Percentiles rank a stretch among this genome's conserved stretches.
Evolutionary conservation across 2,329 filamentous ascomycete species (phyloP).

Genomic region (Daldinia eschscholtzii): DNA sequence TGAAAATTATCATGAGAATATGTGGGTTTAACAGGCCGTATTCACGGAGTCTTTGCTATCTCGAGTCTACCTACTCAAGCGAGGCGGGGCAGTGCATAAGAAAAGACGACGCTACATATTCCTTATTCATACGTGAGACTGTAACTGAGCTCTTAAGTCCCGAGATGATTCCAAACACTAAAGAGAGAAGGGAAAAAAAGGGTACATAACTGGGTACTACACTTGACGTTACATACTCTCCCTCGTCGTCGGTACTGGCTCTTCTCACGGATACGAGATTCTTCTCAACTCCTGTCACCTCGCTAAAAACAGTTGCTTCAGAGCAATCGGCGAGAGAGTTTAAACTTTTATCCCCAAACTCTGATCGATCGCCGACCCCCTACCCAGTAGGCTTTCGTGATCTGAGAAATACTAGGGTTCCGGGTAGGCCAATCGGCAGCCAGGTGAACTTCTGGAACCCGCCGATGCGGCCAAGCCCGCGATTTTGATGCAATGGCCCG

Average conservation of each 20-base stretch:
- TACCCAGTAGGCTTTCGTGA: conserved; percentile 34
- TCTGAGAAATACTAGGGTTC: conserved; percentile 29
- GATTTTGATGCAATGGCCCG: conserved; percentile 32
- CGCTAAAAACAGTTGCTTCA: conserved; percentile 18
- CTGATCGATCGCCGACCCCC: conserved; percentile 39
- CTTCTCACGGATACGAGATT: conserved; percentile 33
- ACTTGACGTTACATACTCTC: conserved; percentile 28
- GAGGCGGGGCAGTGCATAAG: conserved; percentile 38
- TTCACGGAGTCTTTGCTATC: conserved; percentile 25
- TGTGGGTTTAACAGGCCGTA: conserved; percentile 17
- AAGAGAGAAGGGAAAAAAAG: too few species aligned
- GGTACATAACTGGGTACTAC: not conserved
- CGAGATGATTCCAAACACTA: conserved; percentile 38
- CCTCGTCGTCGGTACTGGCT: conserved; percentile 15
- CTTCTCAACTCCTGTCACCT: conserved; percentile 30
- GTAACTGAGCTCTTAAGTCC: conserved; percentile 36
- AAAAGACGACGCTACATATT: conserved; percentile 31
- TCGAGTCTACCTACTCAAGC: conserved; percentile 21
- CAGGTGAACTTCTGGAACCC: conserved; percentile 41
- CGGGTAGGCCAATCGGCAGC: conserved; percentile 47
- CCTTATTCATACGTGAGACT: conserved; percentile 30
- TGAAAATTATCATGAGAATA: conserved; percentile 16
- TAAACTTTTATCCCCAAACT: conserved; percentile 27
- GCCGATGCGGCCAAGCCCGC: conserved; percentile 45
- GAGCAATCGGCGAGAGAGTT: conserved; percentile 17